Base-by-base conservation (phyloP, 176 grass and related monocot genomes). In the Carex parvula region DNA sequence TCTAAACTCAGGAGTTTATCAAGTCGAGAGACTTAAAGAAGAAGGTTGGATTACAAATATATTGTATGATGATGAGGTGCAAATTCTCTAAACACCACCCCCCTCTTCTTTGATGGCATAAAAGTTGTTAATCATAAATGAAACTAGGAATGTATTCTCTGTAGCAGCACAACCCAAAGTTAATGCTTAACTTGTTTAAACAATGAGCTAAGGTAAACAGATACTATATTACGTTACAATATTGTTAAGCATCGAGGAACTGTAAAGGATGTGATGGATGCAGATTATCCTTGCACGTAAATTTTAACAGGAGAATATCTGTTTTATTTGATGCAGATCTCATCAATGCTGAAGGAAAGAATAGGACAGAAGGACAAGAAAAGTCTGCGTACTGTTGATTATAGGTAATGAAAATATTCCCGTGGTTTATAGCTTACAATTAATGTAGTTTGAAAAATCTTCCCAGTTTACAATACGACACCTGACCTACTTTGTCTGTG, bases 11-110 rank as follows among this genome's bases (percentile, higher is more conserved):
- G 96, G 96, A 85, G 93, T 99, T 89, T 99, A 92, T 87, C 89
- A 95, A 91, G 93, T 95, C 83, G 83, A 90, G 64, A 99, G 85
- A 82, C 91, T 99, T 87, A 99, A 95, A 92, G 85, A 93, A 88
- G 91, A 93, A 95, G 91, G 92, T 85, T 95, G 96, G 96, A 89
- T 99, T 83, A 99, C 96, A 66, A 88, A 99, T 85, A 79, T 95
- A 89, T 24, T 93, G 83, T 99, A 99, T 89, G 96, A 99, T 35
- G 96, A 99, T 7, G 93, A 99, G 96, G 96, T 99, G 87, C 42
- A 75, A 54, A 21, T 88, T 90, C 57, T 39, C 78, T 86, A 7
- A 1, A 44, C 42, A 1, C 6, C 42, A 1, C 8, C 8, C 2
- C n/a, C 46, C 46, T 0, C 20, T 54, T 6, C 9, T 12, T 76